Evolutionary conservation across 345 rosid genomes (phyloP).

Genomic region (Eucalyptus globulus): DNA sequence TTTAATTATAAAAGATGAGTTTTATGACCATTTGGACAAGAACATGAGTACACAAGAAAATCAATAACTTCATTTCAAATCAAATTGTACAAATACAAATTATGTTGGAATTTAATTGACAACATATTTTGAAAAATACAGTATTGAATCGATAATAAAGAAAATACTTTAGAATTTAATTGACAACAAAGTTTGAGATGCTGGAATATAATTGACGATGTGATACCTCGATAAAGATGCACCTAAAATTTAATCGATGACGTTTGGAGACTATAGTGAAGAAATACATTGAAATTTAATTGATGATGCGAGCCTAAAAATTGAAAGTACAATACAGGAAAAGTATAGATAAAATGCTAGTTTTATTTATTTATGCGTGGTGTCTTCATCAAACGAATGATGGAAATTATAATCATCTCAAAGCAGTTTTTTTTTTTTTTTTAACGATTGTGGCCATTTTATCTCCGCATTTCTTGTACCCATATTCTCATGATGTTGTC

Average conservation of each 20-base stretch:
- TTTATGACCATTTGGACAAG: background rate
- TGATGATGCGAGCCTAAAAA: accelerated
- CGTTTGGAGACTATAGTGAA: accelerated
- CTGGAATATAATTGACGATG: accelerated
- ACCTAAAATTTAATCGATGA: no score
- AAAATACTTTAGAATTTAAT: no score
- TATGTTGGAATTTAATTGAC: background rate
- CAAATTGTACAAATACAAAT: no score
- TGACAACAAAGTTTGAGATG: accelerated
- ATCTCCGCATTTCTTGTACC: no score
- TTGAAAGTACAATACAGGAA: accelerated
- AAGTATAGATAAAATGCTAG: background rate
- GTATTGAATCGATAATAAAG: accelerated
- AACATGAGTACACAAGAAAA: background rate
- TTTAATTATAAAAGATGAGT: no score
- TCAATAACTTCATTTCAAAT: background rate
- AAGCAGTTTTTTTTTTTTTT: background rate
- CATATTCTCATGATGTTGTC: background rate
- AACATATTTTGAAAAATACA: background rate
- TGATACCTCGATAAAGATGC: accelerated
- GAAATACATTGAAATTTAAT: accelerated
- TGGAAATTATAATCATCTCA: background rate
- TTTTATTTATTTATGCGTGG: accelerated
- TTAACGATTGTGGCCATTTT: no score
- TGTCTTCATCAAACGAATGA: background rate